These are phyloP conservation scores for Populus simonii DNA, from an alignment of 345 rosid species.

Conservation along the genomic window DNA sequence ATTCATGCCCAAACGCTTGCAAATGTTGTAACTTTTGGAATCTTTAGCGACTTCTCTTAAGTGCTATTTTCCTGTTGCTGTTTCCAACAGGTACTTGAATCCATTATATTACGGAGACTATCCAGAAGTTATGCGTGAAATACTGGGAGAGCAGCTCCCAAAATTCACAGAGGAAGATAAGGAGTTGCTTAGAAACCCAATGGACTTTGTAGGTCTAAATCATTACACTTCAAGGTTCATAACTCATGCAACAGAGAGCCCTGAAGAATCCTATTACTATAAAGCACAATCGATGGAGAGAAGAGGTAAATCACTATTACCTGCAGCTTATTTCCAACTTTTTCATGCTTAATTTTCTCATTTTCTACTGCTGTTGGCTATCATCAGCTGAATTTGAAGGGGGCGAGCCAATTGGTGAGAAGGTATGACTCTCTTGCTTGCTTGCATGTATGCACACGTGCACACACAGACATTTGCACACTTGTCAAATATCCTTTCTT, in stretches of 20 bases:
- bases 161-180: slow-evolving; percentile 66
- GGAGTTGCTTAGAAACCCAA: slow-evolving; percentile 48
- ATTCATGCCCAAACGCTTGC: neutral
- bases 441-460: neutral
- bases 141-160: slow-evolving; percentile 67
- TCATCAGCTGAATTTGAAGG: slow-evolving; percentile 65
- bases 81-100: slow-evolving; percentile 58
- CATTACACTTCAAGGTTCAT: slow-evolving; percentile 83
- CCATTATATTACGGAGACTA: slow-evolving; percentile 82
- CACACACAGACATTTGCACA: neutral
- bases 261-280: slow-evolving; percentile 48
- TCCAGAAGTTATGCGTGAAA: slow-evolving; percentile 67
- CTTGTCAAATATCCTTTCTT: neutral
- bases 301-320: slow-evolving; percentile 41
- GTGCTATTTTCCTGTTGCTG: neutral
- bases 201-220: slow-evolving; percentile 85
- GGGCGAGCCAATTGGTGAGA: slow-evolving; percentile 75
- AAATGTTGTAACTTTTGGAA: too few relatives aligned
- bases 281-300: slow-evolving; percentile 61
- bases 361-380: slow-evolving; percentile 10
- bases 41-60: neutral
- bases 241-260: slow-evolving; percentile 42
- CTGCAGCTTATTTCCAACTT: neutral
- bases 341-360: neutral
- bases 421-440: slow-evolving; percentile 38